phyloP scores from a whole-genome alignment of 2,329 filamentous ascomycete species.

The Arthroderma sp. region DNA sequence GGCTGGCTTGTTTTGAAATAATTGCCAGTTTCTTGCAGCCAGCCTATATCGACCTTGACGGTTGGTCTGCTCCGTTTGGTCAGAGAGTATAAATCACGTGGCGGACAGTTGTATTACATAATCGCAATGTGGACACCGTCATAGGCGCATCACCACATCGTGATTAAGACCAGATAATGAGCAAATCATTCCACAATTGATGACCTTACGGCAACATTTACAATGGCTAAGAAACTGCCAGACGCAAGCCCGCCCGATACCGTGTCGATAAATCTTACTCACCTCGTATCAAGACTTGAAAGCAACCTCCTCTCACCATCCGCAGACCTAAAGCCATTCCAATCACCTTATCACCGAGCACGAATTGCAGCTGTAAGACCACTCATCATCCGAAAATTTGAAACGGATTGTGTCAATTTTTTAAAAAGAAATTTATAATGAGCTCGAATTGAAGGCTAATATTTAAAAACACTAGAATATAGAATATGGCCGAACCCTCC shows the following conservation, averaged over 20 bases:
- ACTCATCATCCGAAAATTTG: neutral
- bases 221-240: constrained; percentile 9
- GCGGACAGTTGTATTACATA: too few species aligned
- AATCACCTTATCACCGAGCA: constrained; percentile 30
- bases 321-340: constrained; percentile 24
- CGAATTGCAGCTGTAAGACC: constrained; percentile 27
- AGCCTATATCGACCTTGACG: too few species aligned
- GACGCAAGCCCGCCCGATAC: constrained; percentile 16
- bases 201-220: neutral
- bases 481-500: constrained; percentile 31
- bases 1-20: too few species aligned
- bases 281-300: constrained; percentile 31
- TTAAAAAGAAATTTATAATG: neutral
- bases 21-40: too few species aligned
- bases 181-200: too few species aligned
- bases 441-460: neutral
- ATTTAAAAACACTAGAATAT: constrained; percentile 22
- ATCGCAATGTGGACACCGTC: too few species aligned
- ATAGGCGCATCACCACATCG: too few species aligned
- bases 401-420: neutral
- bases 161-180: too few species aligned
- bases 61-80: too few species aligned
- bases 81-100: too few species aligned
- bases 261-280: constrained; percentile 27
- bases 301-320: constrained; percentile 29